Base-by-base conservation (phyloP, 2,329 filamentous ascomycete species). In the Stachybotrys elegans region DNA sequence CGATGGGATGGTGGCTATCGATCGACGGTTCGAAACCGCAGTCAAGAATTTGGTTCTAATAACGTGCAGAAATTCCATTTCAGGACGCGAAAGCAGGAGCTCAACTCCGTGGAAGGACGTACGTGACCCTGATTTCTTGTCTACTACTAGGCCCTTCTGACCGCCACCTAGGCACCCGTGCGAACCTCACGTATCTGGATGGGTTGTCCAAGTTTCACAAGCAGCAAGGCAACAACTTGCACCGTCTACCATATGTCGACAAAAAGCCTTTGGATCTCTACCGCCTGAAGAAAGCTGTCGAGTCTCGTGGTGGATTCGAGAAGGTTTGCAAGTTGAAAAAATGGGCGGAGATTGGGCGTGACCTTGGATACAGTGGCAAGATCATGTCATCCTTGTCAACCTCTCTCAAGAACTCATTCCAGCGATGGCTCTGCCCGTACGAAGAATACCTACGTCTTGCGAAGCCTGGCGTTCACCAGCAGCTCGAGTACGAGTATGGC, bases 371-470 rank as follows among this genome's bases (percentile, higher is more conserved):
- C 67, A 97, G 92, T 60, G 93, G 93, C 61, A 98, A 98, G 72
- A 98, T 98, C 51, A 98, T 98, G 93, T 97, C 92, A 3, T 97
- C 93, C 8, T 72, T 98, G 38, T 98, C 93, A 6, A 98, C 93
- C 0, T 97, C 93, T 5, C 77, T 98, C 34, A 98, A 97, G 65
- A 98, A 98, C 65, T 97, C 93, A 0, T 98, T 94, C 57, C 90
- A 95, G 63, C 84, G 92, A 67, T 98, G 93, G 88, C 81, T 98
- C 4, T 88, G 90, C 59, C 93, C 93, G 0, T 98, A 97, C 57
- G 93, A 98, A 65, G 90, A 97, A 50, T 98, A 95, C 61, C 71
- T 98, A 35, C 81, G 87, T 42, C 73, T 92, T 13, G 92, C 89
- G 42, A 97, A 96, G 62, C 93, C 93, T 4, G 88, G 90, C 22